Percentiles rank a stretch among this genome's conserved stretches.
Evolutionary conservation across 768 basidiomycete genomes (phyloP).

Genomic region (Rhodotorula babjevae): DNA sequence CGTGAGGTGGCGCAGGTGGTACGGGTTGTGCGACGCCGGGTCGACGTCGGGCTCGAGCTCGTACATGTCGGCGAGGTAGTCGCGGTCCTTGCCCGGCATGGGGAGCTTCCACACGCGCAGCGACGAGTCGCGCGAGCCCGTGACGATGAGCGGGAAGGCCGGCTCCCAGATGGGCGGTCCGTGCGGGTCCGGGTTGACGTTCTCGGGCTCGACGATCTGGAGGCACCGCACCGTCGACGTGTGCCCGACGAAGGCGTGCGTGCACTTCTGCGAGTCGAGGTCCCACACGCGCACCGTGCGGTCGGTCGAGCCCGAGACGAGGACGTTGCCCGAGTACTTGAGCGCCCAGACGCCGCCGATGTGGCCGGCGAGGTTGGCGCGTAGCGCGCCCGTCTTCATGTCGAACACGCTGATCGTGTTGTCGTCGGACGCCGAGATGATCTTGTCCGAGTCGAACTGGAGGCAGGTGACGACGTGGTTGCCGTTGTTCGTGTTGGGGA

Average conservation of each 20-base stretch:
- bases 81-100: slow-evolving; percentile 67
- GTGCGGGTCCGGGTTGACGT: slow-evolving; percentile 64
- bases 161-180: slow-evolving; percentile 54
- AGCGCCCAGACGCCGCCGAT: slow-evolving; percentile 96
- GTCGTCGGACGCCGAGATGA: slow-evolving; percentile 95
- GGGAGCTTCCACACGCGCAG: slow-evolving; percentile 66
- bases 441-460: slow-evolving; percentile 86
- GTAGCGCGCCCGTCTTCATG: slow-evolving; percentile 70
- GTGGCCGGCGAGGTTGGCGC: slow-evolving; percentile 76
- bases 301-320: slow-evolving; percentile 95
- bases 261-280: slow-evolving; percentile 59
- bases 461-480: slow-evolving; percentile 83
- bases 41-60: slow-evolving; percentile 54
- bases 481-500: slow-evolving; percentile 43
- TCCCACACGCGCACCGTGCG: slow-evolving; percentile 95
- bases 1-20: slow-evolving; percentile 72
- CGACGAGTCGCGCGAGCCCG: slow-evolving; percentile 65
- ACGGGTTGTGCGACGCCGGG: slow-evolving; percentile 67
- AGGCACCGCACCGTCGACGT: slow-evolving; percentile 94
- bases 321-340: slow-evolving; percentile 61
- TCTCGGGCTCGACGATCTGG: slow-evolving; percentile 91
- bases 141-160: slow-evolving; percentile 66
- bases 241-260: slow-evolving; percentile 91
- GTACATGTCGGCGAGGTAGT: slow-evolving; percentile 54
- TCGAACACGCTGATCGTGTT: slow-evolving; percentile 93